These are phyloP conservation scores for Polyplosphaeria fusca DNA, from an alignment of 495 filamentous ascomycete genomes.

Conservation along the genomic window DNA sequence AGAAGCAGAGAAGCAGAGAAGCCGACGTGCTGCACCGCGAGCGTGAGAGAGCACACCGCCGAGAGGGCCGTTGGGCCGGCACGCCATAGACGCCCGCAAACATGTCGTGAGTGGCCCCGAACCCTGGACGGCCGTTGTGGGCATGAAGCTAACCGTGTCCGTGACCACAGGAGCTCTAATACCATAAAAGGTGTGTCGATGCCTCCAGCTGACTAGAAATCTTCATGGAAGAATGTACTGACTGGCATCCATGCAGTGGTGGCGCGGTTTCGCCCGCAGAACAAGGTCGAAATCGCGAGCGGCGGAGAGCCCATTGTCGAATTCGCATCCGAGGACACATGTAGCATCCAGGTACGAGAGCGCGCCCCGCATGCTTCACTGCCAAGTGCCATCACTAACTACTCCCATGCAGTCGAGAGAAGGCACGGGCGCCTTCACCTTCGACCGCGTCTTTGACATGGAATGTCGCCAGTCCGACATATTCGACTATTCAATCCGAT, in stretches of 20 bases:
- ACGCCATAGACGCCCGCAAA: slow-evolving; percentile 27
- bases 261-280: slow-evolving; percentile 95
- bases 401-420: slow-evolving; percentile 75
- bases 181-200: slow-evolving; percentile 64
- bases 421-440: slow-evolving; percentile 82
- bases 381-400: no score
- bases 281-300: slow-evolving; percentile 82
- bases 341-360: slow-evolving; percentile 66
- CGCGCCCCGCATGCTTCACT: no score
- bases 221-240: neutral
- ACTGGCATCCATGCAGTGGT: slow-evolving; percentile 74
- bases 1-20: neutral
- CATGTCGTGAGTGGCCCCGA: slow-evolving; percentile 50
- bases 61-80: slow-evolving; percentile 25
- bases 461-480: slow-evolving; percentile 80
- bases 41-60: neutral
- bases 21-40: no score
- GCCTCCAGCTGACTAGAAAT: neutral
- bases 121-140: neutral
- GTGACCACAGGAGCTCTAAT: slow-evolving; percentile 55
- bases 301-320: slow-evolving; percentile 88
- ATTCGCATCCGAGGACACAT: slow-evolving; percentile 88
- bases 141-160: slow-evolving; percentile 11
- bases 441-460: slow-evolving; percentile 96
- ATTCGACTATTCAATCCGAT: slow-evolving; percentile 94